Evolutionary conservation across 2,329 filamentous ascomycete genomes (phyloP).

Genomic region (Metarhizium guizhouense): DNA sequence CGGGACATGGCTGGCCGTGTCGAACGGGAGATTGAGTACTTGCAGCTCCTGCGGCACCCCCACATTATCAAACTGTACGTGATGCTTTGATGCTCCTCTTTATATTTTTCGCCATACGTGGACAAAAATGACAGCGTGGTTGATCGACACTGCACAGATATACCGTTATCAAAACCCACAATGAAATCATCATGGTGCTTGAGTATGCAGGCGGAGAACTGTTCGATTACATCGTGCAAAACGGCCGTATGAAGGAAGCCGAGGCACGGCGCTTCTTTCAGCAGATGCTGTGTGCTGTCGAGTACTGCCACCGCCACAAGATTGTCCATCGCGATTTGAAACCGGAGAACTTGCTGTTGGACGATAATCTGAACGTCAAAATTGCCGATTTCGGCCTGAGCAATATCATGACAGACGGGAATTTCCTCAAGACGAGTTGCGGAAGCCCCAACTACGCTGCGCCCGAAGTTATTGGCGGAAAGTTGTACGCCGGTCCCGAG

Average conservation of each 20-base stretch:
- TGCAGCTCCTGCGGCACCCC: constrained; percentile 88
- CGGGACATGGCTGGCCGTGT: constrained; percentile 97
- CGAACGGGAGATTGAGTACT: constrained; percentile 95
- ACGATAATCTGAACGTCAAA: constrained; percentile 95
- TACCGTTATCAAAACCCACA: constrained; percentile 90
- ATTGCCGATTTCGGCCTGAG: constrained; percentile 98
- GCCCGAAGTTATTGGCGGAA: constrained; percentile 94
- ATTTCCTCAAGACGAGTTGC: constrained; percentile 97
- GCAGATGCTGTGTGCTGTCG: constrained; percentile 96
- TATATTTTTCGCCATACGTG: background rate
- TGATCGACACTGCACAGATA: constrained; percentile 45
- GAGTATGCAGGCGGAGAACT: constrained; percentile 95
- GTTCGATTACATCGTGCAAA: constrained; percentile 95
- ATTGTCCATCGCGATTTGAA: constrained; percentile 97
- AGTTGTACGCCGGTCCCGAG: constrained; percentile 93
- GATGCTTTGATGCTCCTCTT: background rate
- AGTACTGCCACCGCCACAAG: constrained; percentile 98
- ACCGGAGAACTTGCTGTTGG: constrained; percentile 90
- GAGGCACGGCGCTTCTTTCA: constrained; percentile 98
- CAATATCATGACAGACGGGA: constrained; percentile 99
- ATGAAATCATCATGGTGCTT: constrained; percentile 97
- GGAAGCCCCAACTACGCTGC: constrained; percentile 97
- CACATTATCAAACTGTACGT: constrained; percentile 97
- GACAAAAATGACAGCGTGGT: background rate
- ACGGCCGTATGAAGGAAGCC: constrained; percentile 82